These are phyloP conservation scores for Suillus variegatus DNA, from an alignment of 768 basidiomycete genomes.

Conservation along the genomic window DNA sequence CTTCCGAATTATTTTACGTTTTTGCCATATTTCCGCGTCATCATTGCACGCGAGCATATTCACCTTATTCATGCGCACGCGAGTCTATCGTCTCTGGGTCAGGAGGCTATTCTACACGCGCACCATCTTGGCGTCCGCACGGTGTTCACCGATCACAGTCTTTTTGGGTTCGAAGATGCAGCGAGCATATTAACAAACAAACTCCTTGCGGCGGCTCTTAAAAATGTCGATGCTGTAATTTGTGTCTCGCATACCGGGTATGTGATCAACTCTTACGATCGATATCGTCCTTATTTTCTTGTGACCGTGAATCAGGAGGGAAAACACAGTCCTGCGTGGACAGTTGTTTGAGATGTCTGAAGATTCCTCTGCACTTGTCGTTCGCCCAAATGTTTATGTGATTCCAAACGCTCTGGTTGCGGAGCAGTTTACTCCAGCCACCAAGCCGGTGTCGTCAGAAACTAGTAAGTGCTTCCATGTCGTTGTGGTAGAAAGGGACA, in stretches of 20 bases:
- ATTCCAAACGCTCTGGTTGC: constrained; percentile 93
- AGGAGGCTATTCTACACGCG: constrained; percentile 90
- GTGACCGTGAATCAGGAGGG: constrained; percentile 61
- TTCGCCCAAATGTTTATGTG: constrained; percentile 74
- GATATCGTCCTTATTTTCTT: constrained; percentile 4
- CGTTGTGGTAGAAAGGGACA: not conserved
- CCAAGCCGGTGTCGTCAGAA: constrained; percentile 43
- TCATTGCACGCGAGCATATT: constrained; percentile 84
- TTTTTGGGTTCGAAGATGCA: constrained; percentile 97
- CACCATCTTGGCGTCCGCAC: constrained; percentile 86
- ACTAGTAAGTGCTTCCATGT: constrained; percentile 47
- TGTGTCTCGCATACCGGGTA: constrained; percentile 98
- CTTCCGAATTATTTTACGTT: constrained; percentile 93
- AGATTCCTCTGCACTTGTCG: constrained; percentile 44
- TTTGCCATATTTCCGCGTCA: constrained; percentile 88
- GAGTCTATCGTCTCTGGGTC: constrained; percentile 84
- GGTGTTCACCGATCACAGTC: constrained; percentile 95
- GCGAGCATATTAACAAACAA: constrained; percentile 98
- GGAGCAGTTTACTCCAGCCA: constrained; percentile 77
- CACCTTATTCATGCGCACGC: constrained; percentile 92
- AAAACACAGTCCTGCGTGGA: constrained; percentile 92
- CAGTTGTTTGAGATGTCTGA: constrained; percentile 61
- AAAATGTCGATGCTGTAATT: constrained; percentile 92
- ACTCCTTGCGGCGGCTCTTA: constrained; percentile 79
- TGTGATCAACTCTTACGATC: constrained; percentile 19